Conservation (phyloP, 495 filamentous ascomycete genomes). For the Penicillium soppii region DNA sequence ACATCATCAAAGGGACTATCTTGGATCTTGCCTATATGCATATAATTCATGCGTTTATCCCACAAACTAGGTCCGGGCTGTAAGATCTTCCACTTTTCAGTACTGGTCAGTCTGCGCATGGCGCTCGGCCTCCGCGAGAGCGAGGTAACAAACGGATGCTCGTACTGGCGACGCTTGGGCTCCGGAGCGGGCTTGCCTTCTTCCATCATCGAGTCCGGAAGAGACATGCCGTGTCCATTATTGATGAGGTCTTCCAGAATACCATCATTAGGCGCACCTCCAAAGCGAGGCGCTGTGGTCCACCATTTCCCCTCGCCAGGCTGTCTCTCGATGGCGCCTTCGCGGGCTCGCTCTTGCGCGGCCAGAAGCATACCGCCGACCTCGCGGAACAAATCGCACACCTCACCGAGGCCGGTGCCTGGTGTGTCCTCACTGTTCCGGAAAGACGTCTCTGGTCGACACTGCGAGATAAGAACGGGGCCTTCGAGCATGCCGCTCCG, state of each 20-base stretch:
- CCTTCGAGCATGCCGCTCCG: constrained; percentile 75
- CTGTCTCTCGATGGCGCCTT: constrained; percentile 62
- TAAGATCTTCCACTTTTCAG: constrained; percentile 51
- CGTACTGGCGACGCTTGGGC: constrained; percentile 41
- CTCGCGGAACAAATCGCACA: constrained; percentile 71
- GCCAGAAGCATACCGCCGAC: constrained; percentile 70
- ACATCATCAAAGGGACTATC: constrained; percentile 56
- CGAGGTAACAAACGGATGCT: constrained; percentile 35
- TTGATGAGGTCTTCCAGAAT: constrained; percentile 52
- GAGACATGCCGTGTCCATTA: constrained; percentile 18
- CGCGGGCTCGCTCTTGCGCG: constrained; percentile 78
- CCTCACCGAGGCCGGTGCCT: constrained; percentile 53
- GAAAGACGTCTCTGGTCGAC: constrained; percentile 59
- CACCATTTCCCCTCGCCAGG: constrained; percentile 82
- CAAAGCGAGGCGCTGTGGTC: constrained; percentile 71
- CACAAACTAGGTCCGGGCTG: constrained; percentile 64
- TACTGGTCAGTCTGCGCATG: constrained; percentile 34
- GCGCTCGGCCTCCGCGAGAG: constrained; percentile 29
- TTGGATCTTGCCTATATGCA: constrained; percentile 63
- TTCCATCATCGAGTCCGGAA: constrained; percentile 26
- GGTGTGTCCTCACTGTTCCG: constrained; percentile 30
- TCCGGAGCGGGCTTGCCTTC: constrained; percentile 24
- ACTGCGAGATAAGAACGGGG: constrained; percentile 58
- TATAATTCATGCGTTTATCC: constrained; percentile 76
- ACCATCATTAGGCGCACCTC: constrained; percentile 66